A percentile compares a stretch with the other conserved stretches of the same genome.
Evolutionary conservation across 2,329 filamentous ascomycete species (phyloP).

Genomic region (Trichoderma sp.): DNA sequence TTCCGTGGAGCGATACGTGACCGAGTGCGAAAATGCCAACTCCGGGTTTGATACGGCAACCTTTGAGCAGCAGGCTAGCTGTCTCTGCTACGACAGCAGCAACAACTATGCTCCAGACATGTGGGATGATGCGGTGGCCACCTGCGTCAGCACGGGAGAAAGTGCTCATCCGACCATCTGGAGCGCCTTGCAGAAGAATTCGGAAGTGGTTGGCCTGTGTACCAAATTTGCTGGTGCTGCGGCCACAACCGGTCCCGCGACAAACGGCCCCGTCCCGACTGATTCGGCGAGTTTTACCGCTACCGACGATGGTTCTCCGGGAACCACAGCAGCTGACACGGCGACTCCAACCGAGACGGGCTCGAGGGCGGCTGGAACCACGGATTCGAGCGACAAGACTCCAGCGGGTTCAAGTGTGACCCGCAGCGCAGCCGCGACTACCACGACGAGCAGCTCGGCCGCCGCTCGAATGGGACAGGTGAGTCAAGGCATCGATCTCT

Average conservation of each 20-base stretch:
- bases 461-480: conserved; percentile 5
- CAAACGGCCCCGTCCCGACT: conserved; percentile 1
- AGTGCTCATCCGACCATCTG: conserved; percentile 20
- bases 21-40: conserved; percentile 2
- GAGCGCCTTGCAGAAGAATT: conserved; percentile 10
- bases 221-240: conserved; percentile 15
- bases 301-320: neutral
- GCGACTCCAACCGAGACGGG: conserved; percentile 3
- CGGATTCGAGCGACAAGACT: conserved; percentile 5
- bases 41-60: conserved; percentile 1
- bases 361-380: neutral
- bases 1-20: conserved; percentile 5
- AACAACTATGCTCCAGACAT: conserved; percentile 20
- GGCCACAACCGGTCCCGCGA: conserved; percentile 10
- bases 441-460: conserved; percentile 3
- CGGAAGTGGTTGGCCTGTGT: conserved; percentile 3
- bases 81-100: conserved; percentile 11
- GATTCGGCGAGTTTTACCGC: neutral
- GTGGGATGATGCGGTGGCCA: conserved; percentile 20
- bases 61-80: conserved; percentile 6
- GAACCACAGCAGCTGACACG: conserved; percentile 1
- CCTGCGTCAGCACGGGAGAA: conserved; percentile 18
- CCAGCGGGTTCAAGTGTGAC: conserved; percentile 6
- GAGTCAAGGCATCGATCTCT: neutral
- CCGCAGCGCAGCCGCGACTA: conserved; percentile 15